Base-by-base conservation (phyloP, 352 stramenopile genomes). In the Phytophthora pini region DNA sequence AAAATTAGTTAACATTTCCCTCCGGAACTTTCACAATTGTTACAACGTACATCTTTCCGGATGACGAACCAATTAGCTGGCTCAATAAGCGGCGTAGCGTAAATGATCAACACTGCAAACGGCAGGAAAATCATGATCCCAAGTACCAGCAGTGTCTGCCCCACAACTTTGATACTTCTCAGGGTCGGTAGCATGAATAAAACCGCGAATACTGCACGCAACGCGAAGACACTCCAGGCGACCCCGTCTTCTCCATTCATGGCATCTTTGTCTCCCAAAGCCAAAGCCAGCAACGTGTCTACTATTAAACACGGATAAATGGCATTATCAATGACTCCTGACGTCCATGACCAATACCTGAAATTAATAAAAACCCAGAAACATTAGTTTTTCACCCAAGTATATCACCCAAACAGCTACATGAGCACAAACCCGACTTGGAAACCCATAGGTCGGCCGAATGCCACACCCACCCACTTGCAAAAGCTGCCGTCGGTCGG, bases 251-350 rank as follows among this genome's bases (percentile, higher is more conserved):
- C 49, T 6, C 20, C 55, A n/a, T 54, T 56, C 17, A 52, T 59
- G 3, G 48, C 57, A 12, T 63, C 59, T 7, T 84, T 59, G 29
- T 83, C 44, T 6, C 70, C 73, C 0, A 40, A 7, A 20, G 71
- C 53, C 6, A 90, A 52, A 20, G 76, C 67, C 49, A 75, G 65
- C 29, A 92, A 61, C 13, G 84, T 90, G 68, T 94, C 86, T 39
- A 93, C 87, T 41, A 92, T 89, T 2, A 96, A 67, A 54, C 84
- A 90, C 7, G 88, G 88, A 53, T 94, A 95, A 72, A 94, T 92
- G 46, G 86, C 83, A 39, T 92, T 94, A 71, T 94, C 87, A 56
- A 94, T 94, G 52, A 94, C 82, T 22, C 80, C 84, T 5, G 79
- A 75, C 26, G 89, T 81, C 88, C 88, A 96, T 48, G 77, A 22